These are phyloP conservation scores for Nicotiana sylvestris DNA, from an alignment of 257 asterid genomes.

Conservation along the genomic window DNA sequence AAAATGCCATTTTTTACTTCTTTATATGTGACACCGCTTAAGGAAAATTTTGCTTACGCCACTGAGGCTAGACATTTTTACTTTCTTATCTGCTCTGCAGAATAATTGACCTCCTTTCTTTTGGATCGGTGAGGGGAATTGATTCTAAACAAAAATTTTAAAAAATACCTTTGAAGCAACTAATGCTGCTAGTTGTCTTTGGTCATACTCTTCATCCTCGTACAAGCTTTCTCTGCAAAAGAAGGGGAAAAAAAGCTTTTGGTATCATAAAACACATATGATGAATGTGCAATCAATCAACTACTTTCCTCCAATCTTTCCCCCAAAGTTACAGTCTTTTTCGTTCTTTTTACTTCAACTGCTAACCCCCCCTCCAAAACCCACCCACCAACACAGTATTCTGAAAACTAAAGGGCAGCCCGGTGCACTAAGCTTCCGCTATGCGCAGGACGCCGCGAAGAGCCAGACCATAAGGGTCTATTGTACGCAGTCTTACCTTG, in stretches of 20 bases:
- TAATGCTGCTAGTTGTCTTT: slow-evolving; percentile 74
- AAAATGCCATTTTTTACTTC: no score
- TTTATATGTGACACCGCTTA: no score
- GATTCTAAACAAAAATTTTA: not conserved
- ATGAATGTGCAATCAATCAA: not conserved
- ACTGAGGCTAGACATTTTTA: not conserved
- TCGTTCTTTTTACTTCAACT: not conserved
- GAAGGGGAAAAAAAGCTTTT: not conserved
- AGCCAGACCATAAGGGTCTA: no score
- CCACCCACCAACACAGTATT: no score
- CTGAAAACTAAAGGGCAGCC: no score
- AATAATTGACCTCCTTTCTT: not conserved
- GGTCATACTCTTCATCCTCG: slow-evolving; percentile 70
- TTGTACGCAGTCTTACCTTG: no score
- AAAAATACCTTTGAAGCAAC: slow-evolving; percentile 70
- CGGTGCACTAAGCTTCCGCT: no score
- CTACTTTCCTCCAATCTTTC: not conserved
- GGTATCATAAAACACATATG: not conserved
- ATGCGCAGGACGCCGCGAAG: no score
- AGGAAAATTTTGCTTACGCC: no score
- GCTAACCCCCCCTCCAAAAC: no score
- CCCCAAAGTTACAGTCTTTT: not conserved
- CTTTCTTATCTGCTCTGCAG: not conserved
- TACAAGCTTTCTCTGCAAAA: slow-evolving; percentile 59
- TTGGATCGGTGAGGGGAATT: not conserved